phyloP scores from a whole-genome alignment of 768 basidiomycete species.

The Suillus hirtellus region DNA sequence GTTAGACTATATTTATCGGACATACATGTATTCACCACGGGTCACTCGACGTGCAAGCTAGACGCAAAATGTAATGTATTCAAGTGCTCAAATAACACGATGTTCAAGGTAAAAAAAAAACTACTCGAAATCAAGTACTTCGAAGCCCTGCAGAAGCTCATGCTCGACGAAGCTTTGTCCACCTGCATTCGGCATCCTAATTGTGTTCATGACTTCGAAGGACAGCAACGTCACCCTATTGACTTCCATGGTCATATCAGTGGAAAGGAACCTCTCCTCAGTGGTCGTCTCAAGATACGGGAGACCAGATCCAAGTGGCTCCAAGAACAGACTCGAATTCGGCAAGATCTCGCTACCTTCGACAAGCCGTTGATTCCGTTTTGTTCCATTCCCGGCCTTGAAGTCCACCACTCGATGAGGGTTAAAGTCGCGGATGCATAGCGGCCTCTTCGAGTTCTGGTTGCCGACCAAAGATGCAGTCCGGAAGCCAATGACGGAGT shows the following conservation, averaged over 20 bases:
- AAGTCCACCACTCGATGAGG: neutral
- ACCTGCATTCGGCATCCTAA: neutral
- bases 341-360: neutral
- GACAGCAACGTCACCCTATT: neutral
- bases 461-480: neutral
- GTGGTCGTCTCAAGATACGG: neutral
- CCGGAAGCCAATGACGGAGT: neutral
- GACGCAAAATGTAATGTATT: neutral
- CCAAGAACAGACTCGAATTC: neutral
- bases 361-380: neutral
- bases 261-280: neutral
- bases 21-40: neutral
- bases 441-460: neutral
- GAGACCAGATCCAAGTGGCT: neutral
- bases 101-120: neutral
- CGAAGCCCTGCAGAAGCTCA: neutral
- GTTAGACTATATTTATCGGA: neutral
- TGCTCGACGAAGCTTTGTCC: neutral
- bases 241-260: neutral
- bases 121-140: neutral
- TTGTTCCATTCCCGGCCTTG: neutral
- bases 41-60: neutral
- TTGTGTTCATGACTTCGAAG: neutral
- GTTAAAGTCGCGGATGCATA: slow-evolving; percentile 2
- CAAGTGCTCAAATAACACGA: neutral